These are phyloP conservation scores for Boletus subparvulus DNA, from an alignment of 768 basidiomycete species.

Conservation along the genomic window DNA sequence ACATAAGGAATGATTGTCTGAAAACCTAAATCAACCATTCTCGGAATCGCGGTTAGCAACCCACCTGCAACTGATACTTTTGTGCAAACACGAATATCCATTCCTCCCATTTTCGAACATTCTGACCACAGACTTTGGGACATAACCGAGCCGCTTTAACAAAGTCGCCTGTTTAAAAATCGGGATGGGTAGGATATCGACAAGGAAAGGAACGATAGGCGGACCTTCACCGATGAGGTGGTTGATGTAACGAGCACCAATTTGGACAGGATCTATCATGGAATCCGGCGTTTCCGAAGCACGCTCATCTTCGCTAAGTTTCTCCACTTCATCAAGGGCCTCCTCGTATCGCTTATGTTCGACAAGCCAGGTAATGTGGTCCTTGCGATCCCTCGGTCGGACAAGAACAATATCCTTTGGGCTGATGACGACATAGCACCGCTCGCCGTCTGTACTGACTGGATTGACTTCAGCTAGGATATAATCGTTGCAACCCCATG, in stretches of 20 bases:
- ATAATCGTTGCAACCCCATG: conserved; percentile 94
- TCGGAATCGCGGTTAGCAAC: conserved; percentile 17
- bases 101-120: conserved; percentile 87
- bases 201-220: conserved; percentile 13
- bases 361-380: conserved; percentile 91
- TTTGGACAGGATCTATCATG: conserved; percentile 56
- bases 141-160: conserved; percentile 77
- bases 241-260: conserved; percentile 85
- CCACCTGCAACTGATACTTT: conserved; percentile 73
- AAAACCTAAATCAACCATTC: neutral
- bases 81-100: conserved; percentile 93
- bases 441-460: conserved; percentile 30
- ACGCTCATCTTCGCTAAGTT: conserved; percentile 38
- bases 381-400: conserved; percentile 81
- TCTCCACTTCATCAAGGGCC: conserved; percentile 79
- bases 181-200: neutral
- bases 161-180: conserved; percentile 51
- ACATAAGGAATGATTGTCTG: conserved; percentile 88
- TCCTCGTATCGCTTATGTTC: conserved; percentile 86
- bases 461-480: conserved; percentile 53
- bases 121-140: conserved; percentile 81
- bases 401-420: conserved; percentile 87
- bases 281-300: conserved; percentile 36
- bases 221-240: conserved; percentile 80
- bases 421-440: conserved; percentile 80